phyloP scores from a whole-genome alignment of 164 flowering plant genomes.

The Stephania cephalantha region DNA sequence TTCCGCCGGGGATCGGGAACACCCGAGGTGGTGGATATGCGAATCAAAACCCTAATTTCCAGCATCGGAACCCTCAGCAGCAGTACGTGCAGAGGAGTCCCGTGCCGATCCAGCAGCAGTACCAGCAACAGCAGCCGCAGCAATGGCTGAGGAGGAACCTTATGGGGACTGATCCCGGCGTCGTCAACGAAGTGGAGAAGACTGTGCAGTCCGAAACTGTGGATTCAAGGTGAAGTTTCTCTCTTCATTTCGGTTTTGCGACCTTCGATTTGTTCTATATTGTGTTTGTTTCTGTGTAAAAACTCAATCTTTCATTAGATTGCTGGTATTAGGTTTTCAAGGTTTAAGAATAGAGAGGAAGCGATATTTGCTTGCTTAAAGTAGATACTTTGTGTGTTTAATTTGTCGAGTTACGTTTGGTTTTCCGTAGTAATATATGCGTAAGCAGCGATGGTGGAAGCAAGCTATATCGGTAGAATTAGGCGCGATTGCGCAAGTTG shows the following conservation, averaged over 20 bases:
- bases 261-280: neutral
- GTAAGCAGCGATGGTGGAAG: neutral
- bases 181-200: constrained; percentile 75
- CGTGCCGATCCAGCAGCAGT: constrained; percentile 29
- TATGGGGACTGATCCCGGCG: constrained; percentile 34
- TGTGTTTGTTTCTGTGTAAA: neutral
- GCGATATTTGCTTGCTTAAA: neutral
- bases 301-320: neutral
- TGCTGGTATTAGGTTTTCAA: neutral
- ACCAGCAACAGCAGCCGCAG: constrained; percentile 38
- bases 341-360: neutral
- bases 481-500: neutral
- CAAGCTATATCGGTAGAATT: neutral
- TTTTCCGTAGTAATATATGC: neutral
- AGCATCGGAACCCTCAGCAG: constrained; percentile 43
- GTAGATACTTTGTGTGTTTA: neutral
- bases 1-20: constrained; percentile 88
- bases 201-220: constrained; percentile 73
- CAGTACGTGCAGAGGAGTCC: constrained; percentile 61
- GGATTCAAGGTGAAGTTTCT: constrained; percentile 45
- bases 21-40: constrained; percentile 32
- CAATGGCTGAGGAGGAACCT: constrained; percentile 78
- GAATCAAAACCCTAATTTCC: constrained; percentile 49
- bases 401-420: neutral
- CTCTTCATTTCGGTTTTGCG: no score